These are phyloP conservation scores for Jackrogersella multiformis DNA, from an alignment of 495 filamentous ascomycete genomes.

Conservation along the genomic window DNA sequence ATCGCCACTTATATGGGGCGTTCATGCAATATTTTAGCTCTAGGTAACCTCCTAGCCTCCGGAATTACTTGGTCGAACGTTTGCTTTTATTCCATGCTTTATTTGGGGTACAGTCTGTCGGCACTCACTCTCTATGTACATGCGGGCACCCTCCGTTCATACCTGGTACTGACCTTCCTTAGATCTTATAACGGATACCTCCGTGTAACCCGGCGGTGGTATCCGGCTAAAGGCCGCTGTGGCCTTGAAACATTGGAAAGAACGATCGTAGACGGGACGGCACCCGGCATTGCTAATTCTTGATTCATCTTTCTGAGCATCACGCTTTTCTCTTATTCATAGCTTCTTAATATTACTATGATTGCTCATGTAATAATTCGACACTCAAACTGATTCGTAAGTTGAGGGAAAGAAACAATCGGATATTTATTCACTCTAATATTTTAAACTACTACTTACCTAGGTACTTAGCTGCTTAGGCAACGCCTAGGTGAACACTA, in stretches of 20 bases:
- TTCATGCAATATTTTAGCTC: neutral
- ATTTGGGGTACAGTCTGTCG: neutral
- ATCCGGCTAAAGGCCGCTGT: neutral
- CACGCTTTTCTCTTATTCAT: too few relatives aligned
- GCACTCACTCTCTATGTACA: neutral
- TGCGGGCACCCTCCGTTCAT: neutral
- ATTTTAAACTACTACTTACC: too few relatives aligned
- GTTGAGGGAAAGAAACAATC: too few relatives aligned
- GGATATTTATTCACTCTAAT: too few relatives aligned
- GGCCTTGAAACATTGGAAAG: neutral
- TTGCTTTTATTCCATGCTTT: slow-evolving; percentile 10
- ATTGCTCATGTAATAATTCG: too few relatives aligned
- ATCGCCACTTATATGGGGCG: neutral
- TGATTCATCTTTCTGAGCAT: too few relatives aligned
- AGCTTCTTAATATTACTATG: too few relatives aligned
- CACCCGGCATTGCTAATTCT: neutral
- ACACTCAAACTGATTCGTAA: too few relatives aligned
- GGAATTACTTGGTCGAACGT: neutral
- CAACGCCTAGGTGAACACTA: neutral
- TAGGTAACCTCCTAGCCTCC: neutral
- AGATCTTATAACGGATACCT: neutral
- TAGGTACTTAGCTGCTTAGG: neutral
- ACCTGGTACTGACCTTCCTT: neutral
- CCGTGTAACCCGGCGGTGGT: neutral
- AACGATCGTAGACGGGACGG: neutral